These are phyloP conservation scores for Metarhizium rileyi DNA, from an alignment of 2,329 filamentous ascomycete genomes.

Conservation along the genomic window DNA sequence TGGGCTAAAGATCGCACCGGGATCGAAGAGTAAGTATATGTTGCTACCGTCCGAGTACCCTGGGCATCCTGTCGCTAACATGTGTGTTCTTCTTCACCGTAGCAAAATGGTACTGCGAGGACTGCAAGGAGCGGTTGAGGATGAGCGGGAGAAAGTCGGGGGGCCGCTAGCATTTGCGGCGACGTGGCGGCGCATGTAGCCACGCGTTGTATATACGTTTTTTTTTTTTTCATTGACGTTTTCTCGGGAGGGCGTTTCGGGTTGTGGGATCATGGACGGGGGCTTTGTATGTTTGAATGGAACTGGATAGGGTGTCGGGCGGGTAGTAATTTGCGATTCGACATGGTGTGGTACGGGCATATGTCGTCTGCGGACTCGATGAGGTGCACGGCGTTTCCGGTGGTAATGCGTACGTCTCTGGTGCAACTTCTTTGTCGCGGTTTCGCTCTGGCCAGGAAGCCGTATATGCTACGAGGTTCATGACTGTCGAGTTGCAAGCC, in stretches of 20 bases:
- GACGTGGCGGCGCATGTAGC: not conserved
- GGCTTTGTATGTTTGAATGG: not conserved
- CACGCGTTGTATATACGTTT: not conserved
- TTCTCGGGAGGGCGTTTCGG: not conserved
- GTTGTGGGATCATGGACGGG: not conserved
- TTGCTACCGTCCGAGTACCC: not conserved
- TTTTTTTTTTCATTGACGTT: not conserved
- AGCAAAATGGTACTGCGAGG: conserved; percentile 78
- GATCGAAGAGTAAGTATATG: conserved; percentile 54
- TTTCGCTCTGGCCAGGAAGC: too few relatives aligned
- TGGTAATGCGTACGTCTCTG: too few relatives aligned
- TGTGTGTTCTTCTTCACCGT: conserved; percentile 1
- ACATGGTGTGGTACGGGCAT: too few relatives aligned
- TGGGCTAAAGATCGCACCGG: conserved; percentile 69
- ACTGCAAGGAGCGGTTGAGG: conserved; percentile 60
- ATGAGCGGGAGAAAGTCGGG: conserved; percentile 42
- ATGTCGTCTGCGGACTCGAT: too few relatives aligned
- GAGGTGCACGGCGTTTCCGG: too few relatives aligned
- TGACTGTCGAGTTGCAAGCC: too few relatives aligned
- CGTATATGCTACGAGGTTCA: too few relatives aligned
- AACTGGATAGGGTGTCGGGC: not conserved
- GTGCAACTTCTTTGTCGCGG: too few relatives aligned
- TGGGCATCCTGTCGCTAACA: not conserved
- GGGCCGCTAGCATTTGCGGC: conserved; percentile 26
- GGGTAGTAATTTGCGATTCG: not conserved